Percentiles rank a stretch among this genome's conserved stretches.
Evolutionary conservation across 345 rosid species (phyloP).

Genomic region (Syzygium grande): DNA sequence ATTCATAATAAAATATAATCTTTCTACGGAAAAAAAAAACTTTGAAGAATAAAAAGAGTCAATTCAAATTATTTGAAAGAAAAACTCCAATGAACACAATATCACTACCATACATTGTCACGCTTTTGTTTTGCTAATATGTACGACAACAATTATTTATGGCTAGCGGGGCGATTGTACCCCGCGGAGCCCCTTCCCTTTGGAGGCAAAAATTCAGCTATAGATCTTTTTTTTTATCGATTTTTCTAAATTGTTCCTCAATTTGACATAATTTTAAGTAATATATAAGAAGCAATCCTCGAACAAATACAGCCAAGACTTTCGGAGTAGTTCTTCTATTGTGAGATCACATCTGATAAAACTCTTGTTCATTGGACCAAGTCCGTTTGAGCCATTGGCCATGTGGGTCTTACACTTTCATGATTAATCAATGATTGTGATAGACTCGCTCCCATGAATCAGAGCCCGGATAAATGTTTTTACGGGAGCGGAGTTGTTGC

Average conservation of each 20-base stretch:
- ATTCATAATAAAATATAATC: not conserved
- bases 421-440: not conserved
- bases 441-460: not conserved
- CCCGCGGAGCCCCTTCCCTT: not conserved
- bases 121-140: not conserved
- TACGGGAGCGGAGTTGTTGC: not conserved
- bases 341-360: too few relatives aligned
- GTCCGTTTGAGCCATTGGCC: not conserved
- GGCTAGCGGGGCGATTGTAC: not conserved
- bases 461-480: not conserved
- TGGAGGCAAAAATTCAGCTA: fast-evolving
- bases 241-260: not conserved
- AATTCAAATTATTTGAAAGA: not conserved
- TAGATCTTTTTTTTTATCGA: not conserved
- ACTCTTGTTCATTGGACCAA: fast-evolving
- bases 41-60: not conserved
- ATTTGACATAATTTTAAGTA: not conserved
- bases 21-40: not conserved
- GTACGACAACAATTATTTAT: not conserved
- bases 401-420: too few relatives aligned
- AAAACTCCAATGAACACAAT: not conserved
- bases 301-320: not conserved
- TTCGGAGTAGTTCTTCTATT: not conserved
- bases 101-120: not conserved
- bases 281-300: not conserved